These are phyloP conservation scores for Neopestalotiopsis sp. DNA, from an alignment of 2,329 filamentous ascomycete species.

Conservation along the genomic window DNA sequence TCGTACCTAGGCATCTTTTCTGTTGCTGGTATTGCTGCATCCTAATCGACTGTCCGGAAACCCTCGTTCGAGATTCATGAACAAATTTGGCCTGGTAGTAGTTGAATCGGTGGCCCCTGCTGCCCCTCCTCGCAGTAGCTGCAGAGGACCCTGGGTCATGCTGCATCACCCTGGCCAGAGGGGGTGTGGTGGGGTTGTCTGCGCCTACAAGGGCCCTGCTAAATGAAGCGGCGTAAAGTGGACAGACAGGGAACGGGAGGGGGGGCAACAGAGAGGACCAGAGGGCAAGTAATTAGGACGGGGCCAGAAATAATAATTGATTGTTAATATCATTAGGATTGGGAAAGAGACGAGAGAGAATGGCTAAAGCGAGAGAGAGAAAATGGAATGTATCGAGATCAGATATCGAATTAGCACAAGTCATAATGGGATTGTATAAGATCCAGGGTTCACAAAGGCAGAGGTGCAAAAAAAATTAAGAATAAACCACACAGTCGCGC, in stretches of 20 bases:
- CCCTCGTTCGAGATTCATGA: slow-evolving; percentile 16
- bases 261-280: slow-evolving; percentile 14
- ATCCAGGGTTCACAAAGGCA: neutral
- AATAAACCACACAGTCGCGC: slow-evolving; percentile 8
- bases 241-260: slow-evolving; percentile 13
- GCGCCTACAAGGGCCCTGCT: slow-evolving; percentile 14
- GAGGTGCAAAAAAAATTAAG: neutral
- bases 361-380: neutral
- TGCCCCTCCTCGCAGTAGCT: slow-evolving; percentile 10
- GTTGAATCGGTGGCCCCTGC: slow-evolving; percentile 19
- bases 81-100: slow-evolving; percentile 19
- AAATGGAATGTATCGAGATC: neutral
- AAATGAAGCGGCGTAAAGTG: slow-evolving; percentile 21
- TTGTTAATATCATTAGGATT: slow-evolving; percentile 3
- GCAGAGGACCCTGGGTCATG: slow-evolving; percentile 9
- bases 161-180: slow-evolving; percentile 12
- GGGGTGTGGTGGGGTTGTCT: slow-evolving; percentile 20
- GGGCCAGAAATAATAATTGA: slow-evolving; percentile 1
- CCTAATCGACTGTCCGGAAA: slow-evolving; percentile 11
- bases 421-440: neutral
- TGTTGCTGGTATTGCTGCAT: slow-evolving; percentile 6
- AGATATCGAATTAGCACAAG: neutral
- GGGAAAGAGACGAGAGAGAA: neutral
- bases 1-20: neutral
- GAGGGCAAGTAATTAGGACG: neutral